Evolutionary conservation across 2,329 filamentous ascomycete species (phyloP).

Genomic region (Keithomyces neogunnii): DNA sequence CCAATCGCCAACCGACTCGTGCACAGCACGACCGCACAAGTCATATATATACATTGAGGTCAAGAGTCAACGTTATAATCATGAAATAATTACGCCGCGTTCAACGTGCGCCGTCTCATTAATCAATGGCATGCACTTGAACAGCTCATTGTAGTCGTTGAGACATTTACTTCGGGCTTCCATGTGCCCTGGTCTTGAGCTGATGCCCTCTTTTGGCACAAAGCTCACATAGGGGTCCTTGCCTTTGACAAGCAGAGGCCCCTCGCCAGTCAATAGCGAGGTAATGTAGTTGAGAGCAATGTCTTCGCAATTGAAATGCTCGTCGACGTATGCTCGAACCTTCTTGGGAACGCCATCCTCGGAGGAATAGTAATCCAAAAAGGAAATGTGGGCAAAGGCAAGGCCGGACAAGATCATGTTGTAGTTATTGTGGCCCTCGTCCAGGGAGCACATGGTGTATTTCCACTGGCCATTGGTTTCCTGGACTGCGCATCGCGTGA

Average conservation of each 20-base stretch:
- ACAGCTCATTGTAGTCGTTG: slow-evolving; percentile 24
- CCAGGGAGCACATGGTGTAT: slow-evolving; percentile 23
- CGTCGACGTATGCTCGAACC: slow-evolving; percentile 28
- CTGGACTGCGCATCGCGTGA: slow-evolving; percentile 23
- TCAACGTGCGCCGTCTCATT: slow-evolving; percentile 24
- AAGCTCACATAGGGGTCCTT: slow-evolving; percentile 23
- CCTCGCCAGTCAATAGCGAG: slow-evolving; percentile 23
- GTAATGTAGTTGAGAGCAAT: slow-evolving; percentile 29
- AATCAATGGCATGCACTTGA: slow-evolving; percentile 26
- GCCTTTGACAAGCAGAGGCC: slow-evolving; percentile 26
- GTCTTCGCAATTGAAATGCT: slow-evolving; percentile 32
- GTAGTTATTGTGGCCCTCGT: slow-evolving; percentile 19
- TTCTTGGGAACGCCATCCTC: slow-evolving; percentile 20
- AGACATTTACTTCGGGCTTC: slow-evolving; percentile 26
- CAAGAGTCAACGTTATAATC: not conserved
- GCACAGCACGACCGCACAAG: too few species aligned
- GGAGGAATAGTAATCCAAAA: slow-evolving; percentile 30
- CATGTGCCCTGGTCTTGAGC: slow-evolving; percentile 22
- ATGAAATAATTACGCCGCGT: slow-evolving; percentile 21
- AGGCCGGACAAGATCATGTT: slow-evolving; percentile 29
- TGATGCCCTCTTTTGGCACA: slow-evolving; percentile 23
- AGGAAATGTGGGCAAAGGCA: slow-evolving; percentile 27
- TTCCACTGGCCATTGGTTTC: slow-evolving; percentile 18
- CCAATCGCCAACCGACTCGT: too few species aligned
- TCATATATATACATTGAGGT: too few species aligned